Base-by-base conservation (phyloP, 2,329 filamentous ascomycete genomes). In the Monilinia fructigena region DNA sequence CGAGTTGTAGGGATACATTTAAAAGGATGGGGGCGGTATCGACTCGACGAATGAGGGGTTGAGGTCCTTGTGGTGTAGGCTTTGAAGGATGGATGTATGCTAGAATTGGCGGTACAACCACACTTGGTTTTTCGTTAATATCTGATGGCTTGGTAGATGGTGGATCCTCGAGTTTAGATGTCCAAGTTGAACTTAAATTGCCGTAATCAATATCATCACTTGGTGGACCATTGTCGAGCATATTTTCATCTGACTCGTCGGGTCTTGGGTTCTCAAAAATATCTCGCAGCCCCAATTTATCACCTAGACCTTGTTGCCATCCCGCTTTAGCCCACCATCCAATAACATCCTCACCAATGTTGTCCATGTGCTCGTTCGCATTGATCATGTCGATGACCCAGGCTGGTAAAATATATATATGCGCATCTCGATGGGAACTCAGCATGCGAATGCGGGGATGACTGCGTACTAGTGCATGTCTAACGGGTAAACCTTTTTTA, bases 301-400 rank as follows among this genome's bases (percentile, higher is more conserved):
- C 86, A 0, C 85, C 86, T 3, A 97, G 81, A 0, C 92, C 91
- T 3, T 85, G 82, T 77, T 98, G 93, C 95, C 95, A 99, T 65
- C 88, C 88, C 0, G 94, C 88, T 77, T 98, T 98, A 45, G 93
- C 92, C 93, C 93, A 97, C 90, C 92, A 97, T 8, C 93, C 93
- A 20, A 98, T 82, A 7, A 97, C 87, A 74, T 98, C 94, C 77
- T 98, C 94, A 42, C 90, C 91, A 58, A 99, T 88, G 66, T 89
- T 96, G 73, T 97, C 91, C 69, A 99, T 86, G 14, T 85, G 87
- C 40, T 93, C 89, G 73, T 97, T 96, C 69, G 84, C 82, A 67
- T 86, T 85, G 53, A 96, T 86, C 77, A 97, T 90, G 64, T 96
- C 89, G 74, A 97, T 85, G 11, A 96, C 85, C 94, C 95, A 98